Evolutionary conservation across 2,329 filamentous ascomycete species (phyloP), one percentile per base, ranked within the genome.

Genomic region (Sarocladium kiliense): DNA sequence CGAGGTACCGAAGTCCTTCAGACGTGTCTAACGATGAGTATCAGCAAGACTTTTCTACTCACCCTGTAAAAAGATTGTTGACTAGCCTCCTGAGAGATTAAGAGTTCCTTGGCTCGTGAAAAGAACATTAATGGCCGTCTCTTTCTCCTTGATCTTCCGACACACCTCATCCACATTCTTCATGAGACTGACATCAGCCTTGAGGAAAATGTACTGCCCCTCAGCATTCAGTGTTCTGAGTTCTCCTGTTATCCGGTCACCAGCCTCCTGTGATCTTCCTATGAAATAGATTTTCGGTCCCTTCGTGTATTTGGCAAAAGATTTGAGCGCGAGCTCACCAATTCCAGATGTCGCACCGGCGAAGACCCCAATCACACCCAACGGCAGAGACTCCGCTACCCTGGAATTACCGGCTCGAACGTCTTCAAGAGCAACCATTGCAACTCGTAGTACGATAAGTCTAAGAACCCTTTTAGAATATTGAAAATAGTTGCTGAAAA

Each of bases 341-440:
- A 84, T 80, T n/a, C 80, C 80, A 36, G 72, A 73, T 3, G 79
- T 84, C 26, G 74, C 80, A 32, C 80, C 78, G 3, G 79, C 73
- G 55, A 82, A 81, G 25, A 80, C 72, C 44, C 73, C 76, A 3
- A 77, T 72, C 3, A 76, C 60, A 25, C 41, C 41, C 9, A 18
- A 6, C 19, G 41, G 41, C 5, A 44, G 41, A 6, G 18, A 21
- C 5, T 9, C 3, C 7, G 21, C 41, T 11, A 44, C 21, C 41
- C 41, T 21, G 21, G 21, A 21, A 18, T 44, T 44, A 18, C 21
- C 19, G 7, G n/a, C 41, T 9, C 19, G 41, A 3, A 44, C 41
- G 7, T 44, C 5, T 10, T 25, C 19, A 18, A 44, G 41, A 16
- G 41, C 16, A 6, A 44, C 41, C 41, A 25, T 44, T 16, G 41